phyloP scores from a whole-genome alignment of 371 early-diverging fungal species.

The Mortierella sp. region DNA sequence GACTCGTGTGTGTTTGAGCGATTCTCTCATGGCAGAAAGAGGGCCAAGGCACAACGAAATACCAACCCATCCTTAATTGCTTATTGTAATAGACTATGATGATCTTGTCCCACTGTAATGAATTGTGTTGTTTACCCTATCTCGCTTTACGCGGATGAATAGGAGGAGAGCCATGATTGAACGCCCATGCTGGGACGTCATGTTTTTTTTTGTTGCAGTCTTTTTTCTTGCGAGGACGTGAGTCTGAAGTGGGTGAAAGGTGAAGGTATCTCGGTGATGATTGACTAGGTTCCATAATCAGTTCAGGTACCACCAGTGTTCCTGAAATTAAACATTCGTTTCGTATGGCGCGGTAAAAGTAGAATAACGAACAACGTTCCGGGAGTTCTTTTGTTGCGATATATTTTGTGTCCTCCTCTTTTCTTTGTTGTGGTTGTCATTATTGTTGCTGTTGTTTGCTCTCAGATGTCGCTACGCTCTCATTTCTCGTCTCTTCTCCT shows the following conservation, averaged over 20 bases:
- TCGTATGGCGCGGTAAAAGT: background rate
- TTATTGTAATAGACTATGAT: background rate
- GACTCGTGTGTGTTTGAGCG: background rate
- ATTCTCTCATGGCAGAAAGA: background rate
- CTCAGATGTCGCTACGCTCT: background rate
- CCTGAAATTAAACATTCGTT: background rate
- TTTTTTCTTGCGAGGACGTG: background rate
- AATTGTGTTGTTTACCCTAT: background rate
- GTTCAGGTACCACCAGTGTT: background rate
- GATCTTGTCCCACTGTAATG: background rate
- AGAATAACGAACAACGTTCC: background rate
- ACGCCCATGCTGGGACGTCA: too few species aligned
- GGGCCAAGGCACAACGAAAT: background rate
- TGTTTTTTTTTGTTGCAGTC: background rate
- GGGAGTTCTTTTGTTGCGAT: background rate
- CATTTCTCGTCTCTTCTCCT: background rate
- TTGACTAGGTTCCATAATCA: background rate
- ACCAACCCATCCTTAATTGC: background rate
- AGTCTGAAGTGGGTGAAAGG: background rate
- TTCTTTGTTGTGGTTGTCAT: background rate
- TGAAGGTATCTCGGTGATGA: background rate
- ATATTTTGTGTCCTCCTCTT: background rate
- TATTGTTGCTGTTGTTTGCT: background rate
- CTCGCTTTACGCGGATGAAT: too few species aligned
- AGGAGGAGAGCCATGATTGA: too few species aligned